Percentiles rank a stretch among this genome's conserved stretches.
These are phyloP conservation scores for Schwanniomyces polymorphus DNA, from an alignment of 805 yeast species.

Conservation along the genomic window DNA sequence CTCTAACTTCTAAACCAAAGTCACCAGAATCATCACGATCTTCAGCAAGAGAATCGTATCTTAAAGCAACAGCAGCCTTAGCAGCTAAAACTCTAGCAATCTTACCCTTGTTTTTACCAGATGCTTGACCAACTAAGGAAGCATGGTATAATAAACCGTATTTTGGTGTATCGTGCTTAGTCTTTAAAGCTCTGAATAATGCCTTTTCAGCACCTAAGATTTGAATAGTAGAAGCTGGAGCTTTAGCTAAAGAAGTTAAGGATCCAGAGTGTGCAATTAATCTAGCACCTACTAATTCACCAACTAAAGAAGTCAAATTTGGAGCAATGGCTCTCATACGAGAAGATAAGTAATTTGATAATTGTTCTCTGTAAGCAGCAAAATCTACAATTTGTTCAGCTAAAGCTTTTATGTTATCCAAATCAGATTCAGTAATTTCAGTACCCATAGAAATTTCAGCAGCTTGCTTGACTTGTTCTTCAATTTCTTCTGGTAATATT, in stretches of 20 bases:
- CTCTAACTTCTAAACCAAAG: conserved; percentile 86
- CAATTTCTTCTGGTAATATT: conserved; percentile 47
- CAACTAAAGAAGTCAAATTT: conserved; percentile 90
- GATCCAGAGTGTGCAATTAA: conserved; percentile 97
- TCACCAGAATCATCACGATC: conserved; percentile 96
- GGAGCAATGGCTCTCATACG: conserved; percentile 99
- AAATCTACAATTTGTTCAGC: conserved; percentile 97
- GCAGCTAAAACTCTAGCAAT: conserved; percentile 98
- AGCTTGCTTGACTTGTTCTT: conserved; percentile 77
- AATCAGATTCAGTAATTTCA: conserved; percentile 90
- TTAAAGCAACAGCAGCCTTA: conserved; percentile 93
- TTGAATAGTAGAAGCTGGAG: conserved; percentile 98
- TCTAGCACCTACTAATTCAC: conserved; percentile 98
- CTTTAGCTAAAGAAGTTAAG: conserved; percentile 89
- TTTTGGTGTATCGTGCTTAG: conserved; percentile 98
- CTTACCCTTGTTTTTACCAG: conserved; percentile 98
- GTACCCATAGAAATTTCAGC: conserved; percentile 99
- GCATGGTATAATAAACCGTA: conserved; percentile 97
- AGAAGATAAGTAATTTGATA: conserved; percentile 84
- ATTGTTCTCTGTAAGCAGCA: conserved; percentile 94
- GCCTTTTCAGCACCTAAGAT: conserved; percentile 99
- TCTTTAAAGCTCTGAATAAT: conserved; percentile 95
- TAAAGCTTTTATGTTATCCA: conserved; percentile 81
- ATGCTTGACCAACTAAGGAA: conserved; percentile 95
- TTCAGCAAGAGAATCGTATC: conserved; percentile 96